Evolutionary conservation across 1,284 basidiomycete species (phyloP), one percentile per base, ranked within the genome.

Genomic region (Abortiporus biennis): DNA sequence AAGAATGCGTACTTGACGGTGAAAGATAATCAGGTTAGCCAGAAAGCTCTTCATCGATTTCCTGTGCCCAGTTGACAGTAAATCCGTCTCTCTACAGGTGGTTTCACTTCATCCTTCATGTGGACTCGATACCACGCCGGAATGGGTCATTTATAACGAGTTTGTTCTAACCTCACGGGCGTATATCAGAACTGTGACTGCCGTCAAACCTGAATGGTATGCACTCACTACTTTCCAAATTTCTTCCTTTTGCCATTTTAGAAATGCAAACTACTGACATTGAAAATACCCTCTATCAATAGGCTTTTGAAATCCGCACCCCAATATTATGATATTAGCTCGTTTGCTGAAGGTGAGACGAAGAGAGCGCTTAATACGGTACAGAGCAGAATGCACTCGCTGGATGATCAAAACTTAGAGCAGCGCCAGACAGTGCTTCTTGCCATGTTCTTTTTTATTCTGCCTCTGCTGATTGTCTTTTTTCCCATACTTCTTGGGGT

Each of bases 131-230:
- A 80, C 80, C n/a, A 85, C 85, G 45, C 93, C 95, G 0, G 94
- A 98, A 56, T 99, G 93, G 91, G 92, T 98, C 12, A 65, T 97
- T 31, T 99, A 96, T 74, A 96, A 99, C 62, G 96, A 96, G 64
- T 99, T 99, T 59, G 92, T 98, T 21, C 69, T 98, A 48, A 99
- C 95, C 11, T 92, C 92, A 6, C 68, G 78, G 46, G 79, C 83
- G 46, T 98, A 88, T 56, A 94, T 99, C 55, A 82, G 95, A 30
- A 96, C 90, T 0, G 90, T 95, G 16, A 87, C 92, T 1, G 92
- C 94, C 49, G 78, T 98, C 43, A 74, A 79, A 55, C 78, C 87
- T 1, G 93, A 97, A 57, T 98, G 96, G 92, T 89, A 58, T 24
- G 76, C 60, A 0, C 51, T 30, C 22, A n/a, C 11, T 30, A 19